Evolutionary conservation across 371 early-diverging fungal genomes (phyloP).

Genomic region (Capniomyces stellatus): DNA sequence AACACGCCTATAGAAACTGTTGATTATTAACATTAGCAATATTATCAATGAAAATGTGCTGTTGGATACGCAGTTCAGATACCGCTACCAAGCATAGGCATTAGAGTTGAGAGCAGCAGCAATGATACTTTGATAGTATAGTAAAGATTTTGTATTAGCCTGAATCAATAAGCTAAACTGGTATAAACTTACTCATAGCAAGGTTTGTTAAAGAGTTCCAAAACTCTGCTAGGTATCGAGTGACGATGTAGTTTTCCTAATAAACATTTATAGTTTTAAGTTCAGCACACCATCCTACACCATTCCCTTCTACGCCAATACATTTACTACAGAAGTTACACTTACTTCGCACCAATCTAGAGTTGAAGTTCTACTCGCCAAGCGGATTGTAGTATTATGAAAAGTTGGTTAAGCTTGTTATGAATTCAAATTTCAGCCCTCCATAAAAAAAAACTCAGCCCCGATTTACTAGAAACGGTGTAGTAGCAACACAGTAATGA

Average conservation of each 20-base stretch:
- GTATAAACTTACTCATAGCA: conserved; percentile 7
- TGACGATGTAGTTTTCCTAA: conserved; percentile 23
- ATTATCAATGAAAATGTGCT: background rate
- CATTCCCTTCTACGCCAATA: background rate
- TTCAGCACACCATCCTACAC: background rate
- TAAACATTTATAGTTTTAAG: background rate
- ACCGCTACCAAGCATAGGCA: no score
- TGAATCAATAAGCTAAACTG: background rate
- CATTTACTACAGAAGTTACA: background rate
- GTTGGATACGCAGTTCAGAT: no score
- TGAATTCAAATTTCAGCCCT: background rate
- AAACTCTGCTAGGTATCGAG: conserved; percentile 42
- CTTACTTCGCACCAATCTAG: conserved; percentile 35
- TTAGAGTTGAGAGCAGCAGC: no score
- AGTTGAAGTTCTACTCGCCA: conserved; percentile 26
- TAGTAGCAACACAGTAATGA: no score
- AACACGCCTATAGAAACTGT: background rate
- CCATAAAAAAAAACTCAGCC: conserved; percentile 1
- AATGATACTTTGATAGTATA: no score
- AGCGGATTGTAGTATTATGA: background rate
- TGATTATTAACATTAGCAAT: background rate
- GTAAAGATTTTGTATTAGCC: no score
- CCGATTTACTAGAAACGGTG: no score
- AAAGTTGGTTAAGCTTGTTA: background rate
- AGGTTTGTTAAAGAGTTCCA: conserved; percentile 49